These are phyloP conservation scores for Cutaneotrichosporon arboriforme DNA, from an alignment of 1,284 basidiomycete species.

Conservation along the genomic window DNA sequence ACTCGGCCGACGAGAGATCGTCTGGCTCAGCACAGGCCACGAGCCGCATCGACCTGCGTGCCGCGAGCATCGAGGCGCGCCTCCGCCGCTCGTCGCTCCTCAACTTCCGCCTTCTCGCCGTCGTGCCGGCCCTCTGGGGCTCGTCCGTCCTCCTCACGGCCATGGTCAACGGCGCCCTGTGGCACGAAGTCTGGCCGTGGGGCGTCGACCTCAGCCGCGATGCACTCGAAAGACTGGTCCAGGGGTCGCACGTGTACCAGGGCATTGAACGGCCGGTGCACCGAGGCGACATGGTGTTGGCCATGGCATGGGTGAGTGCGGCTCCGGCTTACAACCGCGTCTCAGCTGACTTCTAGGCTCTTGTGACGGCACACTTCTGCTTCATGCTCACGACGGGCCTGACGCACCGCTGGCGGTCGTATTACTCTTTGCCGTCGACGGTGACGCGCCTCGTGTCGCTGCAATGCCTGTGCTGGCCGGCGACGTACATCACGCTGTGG, in stretches of 20 bases:
- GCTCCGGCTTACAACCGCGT: background rate
- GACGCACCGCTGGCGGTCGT: slow-evolving; percentile 48
- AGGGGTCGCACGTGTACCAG: slow-evolving; percentile 18
- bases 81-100: slow-evolving; percentile 30
- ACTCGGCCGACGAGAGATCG: slow-evolving; percentile 12
- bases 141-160: slow-evolving; percentile 32
- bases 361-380: slow-evolving; percentile 47
- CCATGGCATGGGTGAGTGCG: slow-evolving; percentile 39
- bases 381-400: slow-evolving; percentile 48
- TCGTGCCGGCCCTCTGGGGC: slow-evolving; percentile 41
- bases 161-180: slow-evolving; percentile 29
- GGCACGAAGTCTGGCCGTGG: slow-evolving; percentile 42
- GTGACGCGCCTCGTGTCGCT: slow-evolving; percentile 48
- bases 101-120: slow-evolving; percentile 32
- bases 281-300: slow-evolving; percentile 37
- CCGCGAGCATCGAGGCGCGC: slow-evolving; percentile 26
- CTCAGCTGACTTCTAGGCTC: slow-evolving; percentile 33
- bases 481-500: slow-evolving; percentile 46
- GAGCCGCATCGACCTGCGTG: slow-evolving; percentile 8
- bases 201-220: slow-evolving; percentile 39
- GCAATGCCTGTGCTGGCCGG: slow-evolving; percentile 50
- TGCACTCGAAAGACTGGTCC: slow-evolving; percentile 34
- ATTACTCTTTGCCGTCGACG: slow-evolving; percentile 48
- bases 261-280: slow-evolving; percentile 24
- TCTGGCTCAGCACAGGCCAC: background rate